Conservation (phyloP, 441 rosid genomes). For the Brassica hybrid region DNA sequence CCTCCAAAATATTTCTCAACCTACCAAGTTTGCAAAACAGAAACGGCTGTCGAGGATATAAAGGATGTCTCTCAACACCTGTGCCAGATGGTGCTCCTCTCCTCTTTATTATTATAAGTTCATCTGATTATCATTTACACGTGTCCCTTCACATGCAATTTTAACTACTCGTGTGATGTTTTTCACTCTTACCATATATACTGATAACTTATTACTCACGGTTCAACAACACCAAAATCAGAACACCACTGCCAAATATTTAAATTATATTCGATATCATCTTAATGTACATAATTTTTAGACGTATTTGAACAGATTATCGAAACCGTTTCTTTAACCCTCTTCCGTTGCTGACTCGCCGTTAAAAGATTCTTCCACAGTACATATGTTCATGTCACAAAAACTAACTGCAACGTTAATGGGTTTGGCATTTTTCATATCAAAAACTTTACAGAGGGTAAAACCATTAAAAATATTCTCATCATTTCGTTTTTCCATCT, state of each 20-base stretch:
- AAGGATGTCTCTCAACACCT: conserved; percentile 40
- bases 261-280: neutral
- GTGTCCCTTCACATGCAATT: conserved; percentile 42
- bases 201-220: conserved; percentile 7
- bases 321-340: neutral
- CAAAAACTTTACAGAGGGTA: conserved; percentile 11
- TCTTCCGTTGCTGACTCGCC: conserved; percentile 25
- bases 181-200: conserved; percentile 19
- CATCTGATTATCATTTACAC: conserved; percentile 34
- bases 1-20: neutral
- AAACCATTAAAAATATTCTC: conserved; percentile 30
- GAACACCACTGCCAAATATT: neutral
- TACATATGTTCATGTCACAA: conserved; percentile 1
- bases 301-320: neutral
- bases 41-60: conserved; percentile 47
- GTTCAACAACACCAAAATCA: neutral
- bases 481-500: conserved; percentile 23
- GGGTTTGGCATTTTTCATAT: conserved; percentile 36
- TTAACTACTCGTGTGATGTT: conserved; percentile 34
- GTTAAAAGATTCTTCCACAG: conserved; percentile 23
- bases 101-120: conserved; percentile 21
- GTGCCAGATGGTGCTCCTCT: conserved; percentile 43
- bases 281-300: neutral
- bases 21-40: conserved; percentile 25
- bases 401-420: conserved; percentile 27